Evolutionary conservation across 345 rosid species (phyloP), one percentile per base, ranked within the genome.

Genomic region (Lepidium sativum): DNA sequence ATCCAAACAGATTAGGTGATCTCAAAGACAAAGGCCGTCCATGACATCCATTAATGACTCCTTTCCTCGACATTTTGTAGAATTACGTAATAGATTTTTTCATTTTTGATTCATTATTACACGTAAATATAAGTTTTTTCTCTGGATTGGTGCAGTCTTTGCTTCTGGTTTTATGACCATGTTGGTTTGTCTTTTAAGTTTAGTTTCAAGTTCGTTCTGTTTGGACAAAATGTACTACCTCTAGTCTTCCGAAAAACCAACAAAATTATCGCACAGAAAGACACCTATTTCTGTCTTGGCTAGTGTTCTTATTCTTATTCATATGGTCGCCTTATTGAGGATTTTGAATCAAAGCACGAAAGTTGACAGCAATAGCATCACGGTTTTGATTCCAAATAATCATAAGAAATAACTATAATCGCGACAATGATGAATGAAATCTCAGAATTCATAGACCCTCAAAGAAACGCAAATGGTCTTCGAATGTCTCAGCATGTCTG

Each of bases 401-500:
- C 41, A 51, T 52, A 61, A 20, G 52, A 10, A 31, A 16, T 45
- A 43, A 34, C 14, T 7, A 17, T 31, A 67, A 23, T 1, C 29
- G 12, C 33, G 11, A 65, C 56, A 65, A 66, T 39, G 43, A 64
- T 23, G 69, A 52, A 27, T 59, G 17, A 38, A 37, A 45, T 43
- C 53, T 44, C 58, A 12, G 60, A 27, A 54, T 7, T 83, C 72
- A 89, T 16, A 89, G 91, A 49, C 84, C 87, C 45, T 86, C 87
- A 10, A 92, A 87, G 75, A 84, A 84, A 41, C 83, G 82, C 73
- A 89, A 48, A 76, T 89, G 91, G 72, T 84, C 97, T 41, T 92
- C 94, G 27, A 89, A 89, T 57, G 86, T 84, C 79, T 92, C 98
- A 3, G 78, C 96, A 3, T 82, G 98, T 43, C 97, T 82, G 59